Conservation (phyloP, 2,329 filamentous ascomycete species). For the Calonectria ilicicola region DNA sequence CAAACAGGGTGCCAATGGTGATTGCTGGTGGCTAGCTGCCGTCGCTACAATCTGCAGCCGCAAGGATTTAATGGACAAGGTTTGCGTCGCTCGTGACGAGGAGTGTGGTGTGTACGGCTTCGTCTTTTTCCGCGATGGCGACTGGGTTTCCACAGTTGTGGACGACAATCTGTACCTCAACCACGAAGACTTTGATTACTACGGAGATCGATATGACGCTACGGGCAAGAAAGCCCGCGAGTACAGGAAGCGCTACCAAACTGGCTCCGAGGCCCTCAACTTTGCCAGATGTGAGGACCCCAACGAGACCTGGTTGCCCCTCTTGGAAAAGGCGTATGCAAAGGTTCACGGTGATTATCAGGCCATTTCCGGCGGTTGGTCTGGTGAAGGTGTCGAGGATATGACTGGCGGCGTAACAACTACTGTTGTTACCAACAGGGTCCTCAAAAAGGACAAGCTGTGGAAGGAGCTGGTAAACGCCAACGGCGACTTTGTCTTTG, state of each 20-base stretch:
- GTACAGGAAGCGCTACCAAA: conserved; percentile 73
- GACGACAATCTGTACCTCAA: conserved; percentile 70
- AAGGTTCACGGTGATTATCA: conserved; percentile 81
- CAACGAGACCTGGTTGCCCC: conserved; percentile 80
- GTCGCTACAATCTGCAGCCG: conserved; percentile 77
- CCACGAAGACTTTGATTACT: conserved; percentile 54
- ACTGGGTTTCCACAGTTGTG: conserved; percentile 78
- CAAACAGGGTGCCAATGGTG: conserved; percentile 65
- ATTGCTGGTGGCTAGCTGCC: conserved; percentile 81
- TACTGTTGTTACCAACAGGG: conserved; percentile 67
- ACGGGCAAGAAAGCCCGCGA: conserved; percentile 67
- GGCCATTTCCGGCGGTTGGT: conserved; percentile 75
- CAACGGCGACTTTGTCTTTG: conserved; percentile 71
- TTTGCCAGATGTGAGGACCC: conserved; percentile 76
- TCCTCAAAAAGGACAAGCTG: conserved; percentile 75
- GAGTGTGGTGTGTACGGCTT: conserved; percentile 79
- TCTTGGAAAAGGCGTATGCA: conserved; percentile 81
- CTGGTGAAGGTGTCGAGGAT: conserved; percentile 64
- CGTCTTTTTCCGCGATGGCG: conserved; percentile 77
- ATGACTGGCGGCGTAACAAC: conserved; percentile 68
- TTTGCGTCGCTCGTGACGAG: conserved; percentile 77
- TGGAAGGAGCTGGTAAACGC: conserved; percentile 78
- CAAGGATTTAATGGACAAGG: conserved; percentile 71
- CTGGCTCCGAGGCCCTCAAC: conserved; percentile 75
- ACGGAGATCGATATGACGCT: conserved; percentile 50